Base-by-base conservation (phyloP, 1,284 basidiomycete genomes). In the Melampsora larici-populina region DNA sequence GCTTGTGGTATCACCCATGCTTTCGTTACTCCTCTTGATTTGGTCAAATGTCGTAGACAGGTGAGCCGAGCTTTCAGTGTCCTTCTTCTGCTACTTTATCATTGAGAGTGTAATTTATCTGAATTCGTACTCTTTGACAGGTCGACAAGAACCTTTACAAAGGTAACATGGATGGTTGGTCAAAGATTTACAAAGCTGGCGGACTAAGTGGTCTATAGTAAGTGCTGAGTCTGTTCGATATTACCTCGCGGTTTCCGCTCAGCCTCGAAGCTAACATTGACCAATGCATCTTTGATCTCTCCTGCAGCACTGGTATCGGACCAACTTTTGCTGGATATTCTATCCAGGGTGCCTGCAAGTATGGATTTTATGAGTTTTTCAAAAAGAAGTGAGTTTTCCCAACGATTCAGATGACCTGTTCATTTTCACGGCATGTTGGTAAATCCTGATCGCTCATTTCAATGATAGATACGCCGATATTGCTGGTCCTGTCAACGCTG, bases 31-130 rank as follows among this genome's bases (percentile, higher is more conserved):
- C 82, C 82, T 40, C 82, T 83, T 74, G 82, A 83, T 79, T 79
- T 83, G 62, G 82, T 83, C 79, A 83, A 83, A 81, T 82, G 82
- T 80, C 81, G 82, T 79, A 79, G 82, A 80, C 82, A 82, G 79
- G 80, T 81, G 31, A 21, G 78, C 63, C 18, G 33, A 17, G 8
- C 26, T 11, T 18, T 55, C 69, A 36, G 29, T 18, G 17, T 68
- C 40, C n/a, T 69, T 21, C 21, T 26, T 24, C 2, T 36, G 21
- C 43, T n/a, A 26, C 24, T 29, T 49, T 46, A 24, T 66, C 26
- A 24, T n/a, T 58, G n/a, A 49, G 29, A 26, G 43, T 40, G 40
- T 51, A 7, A 24, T 49, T 46, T 36, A n/a, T 26, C 31, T 21
- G 48, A 46, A 46, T 69, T 5, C 40, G 48, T 26, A 31, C 24